phyloP scores from a whole-genome alignment of 768 basidiomycete genomes.

The Clitopilus hobsonii region DNA sequence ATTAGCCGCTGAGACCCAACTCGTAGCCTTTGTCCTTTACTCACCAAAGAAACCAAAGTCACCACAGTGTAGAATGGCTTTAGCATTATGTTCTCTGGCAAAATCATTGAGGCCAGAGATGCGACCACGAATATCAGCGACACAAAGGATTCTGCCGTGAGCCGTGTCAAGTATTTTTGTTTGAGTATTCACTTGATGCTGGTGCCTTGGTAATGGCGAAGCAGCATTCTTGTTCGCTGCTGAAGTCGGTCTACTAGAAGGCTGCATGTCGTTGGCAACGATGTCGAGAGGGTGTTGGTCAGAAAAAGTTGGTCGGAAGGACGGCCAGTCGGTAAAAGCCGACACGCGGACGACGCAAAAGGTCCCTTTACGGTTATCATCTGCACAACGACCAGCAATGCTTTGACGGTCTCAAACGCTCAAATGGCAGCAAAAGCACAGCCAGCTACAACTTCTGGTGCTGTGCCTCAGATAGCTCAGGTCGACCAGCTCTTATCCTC shows the following conservation, averaged over 20 bases:
- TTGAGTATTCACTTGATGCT: constrained; percentile 60
- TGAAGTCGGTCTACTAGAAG: constrained; percentile 53
- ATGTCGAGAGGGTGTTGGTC: constrained; percentile 9
- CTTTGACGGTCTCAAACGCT: background rate
- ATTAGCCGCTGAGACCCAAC: constrained; percentile 1
- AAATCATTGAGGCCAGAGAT: constrained; percentile 87
- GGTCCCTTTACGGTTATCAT: background rate
- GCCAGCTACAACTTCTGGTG: constrained; percentile 5
- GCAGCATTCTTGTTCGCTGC: constrained; percentile 53
- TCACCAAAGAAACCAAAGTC: constrained; percentile 98
- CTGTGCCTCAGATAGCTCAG: constrained; percentile 17
- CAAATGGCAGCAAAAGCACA: constrained; percentile 9
- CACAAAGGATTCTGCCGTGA: constrained; percentile 88
- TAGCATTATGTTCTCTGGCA: constrained; percentile 82
- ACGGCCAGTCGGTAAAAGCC: constrained; percentile 9
- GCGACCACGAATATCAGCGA: constrained; percentile 91
- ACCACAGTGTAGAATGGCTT: constrained; percentile 94
- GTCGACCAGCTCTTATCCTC: constrained; percentile 42
- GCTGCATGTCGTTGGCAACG: constrained; percentile 36
- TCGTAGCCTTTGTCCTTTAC: constrained; percentile 14
- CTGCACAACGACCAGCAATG: background rate
- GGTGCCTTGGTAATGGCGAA: constrained; percentile 49
- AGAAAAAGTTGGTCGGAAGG: constrained; percentile 17
- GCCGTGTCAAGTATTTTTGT: constrained; percentile 74
- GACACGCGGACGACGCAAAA: constrained; percentile 3